Evolutionary conservation across 108 stramenopile genomes (phyloP).

Genomic region (Stephanodiscus triporus): DNA sequence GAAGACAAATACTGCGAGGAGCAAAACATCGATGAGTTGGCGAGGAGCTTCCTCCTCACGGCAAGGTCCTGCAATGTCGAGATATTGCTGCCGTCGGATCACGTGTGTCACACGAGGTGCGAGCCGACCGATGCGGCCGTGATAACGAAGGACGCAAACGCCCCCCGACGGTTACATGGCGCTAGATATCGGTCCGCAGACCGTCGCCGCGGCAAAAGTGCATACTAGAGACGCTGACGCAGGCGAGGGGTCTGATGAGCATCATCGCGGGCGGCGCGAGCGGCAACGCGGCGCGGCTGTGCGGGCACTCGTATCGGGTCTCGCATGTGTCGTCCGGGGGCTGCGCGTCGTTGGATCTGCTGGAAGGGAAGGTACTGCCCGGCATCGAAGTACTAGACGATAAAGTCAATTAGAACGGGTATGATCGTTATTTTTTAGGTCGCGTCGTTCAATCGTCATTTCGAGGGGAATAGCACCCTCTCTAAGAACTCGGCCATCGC

Average conservation of each 20-base stretch:
- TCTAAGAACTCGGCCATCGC: constrained; percentile 78
- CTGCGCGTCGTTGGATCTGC: constrained; percentile 94
- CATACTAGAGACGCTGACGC: constrained; percentile 85
- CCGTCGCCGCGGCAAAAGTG: constrained; percentile 59
- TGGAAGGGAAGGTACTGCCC: constrained; percentile 74
- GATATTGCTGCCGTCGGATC: constrained; percentile 90
- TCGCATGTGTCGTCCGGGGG: constrained; percentile 94
- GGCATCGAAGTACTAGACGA: constrained; percentile 21
- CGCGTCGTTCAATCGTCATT: not conserved
- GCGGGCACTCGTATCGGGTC: constrained; percentile 80
- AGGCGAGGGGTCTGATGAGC: constrained; percentile 73
- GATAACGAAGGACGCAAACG: constrained; percentile 55
- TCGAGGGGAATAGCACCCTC: constrained; percentile 24
- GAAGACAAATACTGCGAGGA: constrained; percentile 36
- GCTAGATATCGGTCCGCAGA: constrained; percentile 94
- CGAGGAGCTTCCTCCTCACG: constrained; percentile 71
- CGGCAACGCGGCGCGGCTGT: constrained; percentile 88
- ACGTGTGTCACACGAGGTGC: constrained; percentile 82
- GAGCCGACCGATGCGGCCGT: constrained; percentile 77
- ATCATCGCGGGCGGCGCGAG: constrained; percentile 98
- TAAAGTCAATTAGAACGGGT: constrained; percentile 1
- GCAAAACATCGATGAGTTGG: constrained; percentile 85
- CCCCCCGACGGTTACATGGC: constrained; percentile 98
- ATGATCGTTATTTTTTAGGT: not conserved
- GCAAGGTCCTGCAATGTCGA: constrained; percentile 69